Percentiles rank a stretch among this genome's conserved stretches.
Evolutionary conservation across 2,329 filamentous ascomycete genomes (phyloP).

Genomic region (Fusarium luffae): DNA sequence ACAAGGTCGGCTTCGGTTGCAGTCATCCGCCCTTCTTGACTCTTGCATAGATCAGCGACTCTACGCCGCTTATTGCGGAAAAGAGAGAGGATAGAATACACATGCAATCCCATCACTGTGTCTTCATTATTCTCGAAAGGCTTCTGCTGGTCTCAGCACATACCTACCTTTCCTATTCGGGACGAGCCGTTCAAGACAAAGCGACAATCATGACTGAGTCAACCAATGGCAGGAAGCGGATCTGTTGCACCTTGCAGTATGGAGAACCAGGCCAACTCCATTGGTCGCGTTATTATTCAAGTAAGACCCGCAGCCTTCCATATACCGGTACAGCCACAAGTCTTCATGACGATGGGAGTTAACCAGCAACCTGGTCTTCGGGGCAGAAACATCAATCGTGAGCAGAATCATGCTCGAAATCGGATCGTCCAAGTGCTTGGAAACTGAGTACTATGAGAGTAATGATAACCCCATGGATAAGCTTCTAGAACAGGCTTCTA

Average conservation of each 20-base stretch:
- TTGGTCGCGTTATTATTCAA: slow-evolving; percentile 10
- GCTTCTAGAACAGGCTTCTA: not conserved
- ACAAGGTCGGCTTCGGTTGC: slow-evolving; percentile 33
- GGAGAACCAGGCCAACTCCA: not conserved
- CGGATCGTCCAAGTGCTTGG: slow-evolving; percentile 18
- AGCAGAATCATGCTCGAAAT: not conserved
- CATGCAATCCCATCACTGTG: not conserved
- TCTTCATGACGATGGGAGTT: slow-evolving; percentile 7
- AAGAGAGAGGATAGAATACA: not conserved
- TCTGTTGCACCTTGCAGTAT: slow-evolving; percentile 14
- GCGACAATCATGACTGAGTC: not conserved
- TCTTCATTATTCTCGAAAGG: not conserved
- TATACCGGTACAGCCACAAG: slow-evolving; percentile 2
- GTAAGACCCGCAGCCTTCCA: slow-evolving; percentile 12
- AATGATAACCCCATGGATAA: not conserved
- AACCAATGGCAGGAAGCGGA: slow-evolving; percentile 22
- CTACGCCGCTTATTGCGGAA: slow-evolving; percentile 3
- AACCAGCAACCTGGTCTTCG: slow-evolving; percentile 36
- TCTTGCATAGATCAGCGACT: not conserved
- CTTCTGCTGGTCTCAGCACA: slow-evolving; percentile 3
- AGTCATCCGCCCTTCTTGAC: slow-evolving; percentile 14
- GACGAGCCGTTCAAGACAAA: slow-evolving; percentile 15
- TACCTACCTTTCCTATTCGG: slow-evolving; percentile 26
- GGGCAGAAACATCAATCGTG: slow-evolving; percentile 15
- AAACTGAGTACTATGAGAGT: not conserved